These are phyloP conservation scores for Hanseniaspora sp. DNA, from an alignment of 1,139 yeast species.

Conservation along the genomic window DNA sequence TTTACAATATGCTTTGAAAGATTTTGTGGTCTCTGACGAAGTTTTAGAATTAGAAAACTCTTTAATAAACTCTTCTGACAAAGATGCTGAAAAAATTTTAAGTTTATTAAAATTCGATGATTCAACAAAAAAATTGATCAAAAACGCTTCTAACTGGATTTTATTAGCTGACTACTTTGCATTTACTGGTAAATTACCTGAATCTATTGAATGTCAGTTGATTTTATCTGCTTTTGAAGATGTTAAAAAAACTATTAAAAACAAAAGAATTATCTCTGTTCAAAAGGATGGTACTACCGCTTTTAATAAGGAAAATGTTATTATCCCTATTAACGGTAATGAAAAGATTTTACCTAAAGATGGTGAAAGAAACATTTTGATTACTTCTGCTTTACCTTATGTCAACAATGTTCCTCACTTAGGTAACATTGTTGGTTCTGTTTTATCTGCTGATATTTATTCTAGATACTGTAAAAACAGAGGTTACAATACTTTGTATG, in stretches of 20 bases:
- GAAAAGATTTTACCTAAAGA: conserved; percentile 47
- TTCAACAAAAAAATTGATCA: conserved; percentile 20
- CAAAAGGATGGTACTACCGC: conserved; percentile 45
- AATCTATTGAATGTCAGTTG: conserved; percentile 25
- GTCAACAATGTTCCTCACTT: conserved; percentile 97
- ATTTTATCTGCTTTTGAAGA: conserved; percentile 35
- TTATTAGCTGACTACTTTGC: conserved; percentile 31
- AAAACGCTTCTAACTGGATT: conserved; percentile 29
- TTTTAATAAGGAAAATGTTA: conserved; percentile 37
- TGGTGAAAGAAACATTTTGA: conserved; percentile 65
- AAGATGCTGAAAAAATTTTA: conserved; percentile 29
- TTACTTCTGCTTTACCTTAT: conserved; percentile 94
- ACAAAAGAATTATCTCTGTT: conserved; percentile 13
- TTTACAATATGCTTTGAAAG: conserved; percentile 53
- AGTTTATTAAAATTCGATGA: conserved; percentile 18
- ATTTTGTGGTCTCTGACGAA: conserved; percentile 32
- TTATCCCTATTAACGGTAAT: conserved; percentile 32
- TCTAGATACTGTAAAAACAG: conserved; percentile 83
- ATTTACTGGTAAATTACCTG: conserved; percentile 26
- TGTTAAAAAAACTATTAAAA: conserved; percentile 23
- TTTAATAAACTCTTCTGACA: conserved; percentile 22
- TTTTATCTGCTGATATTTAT: conserved; percentile 85
- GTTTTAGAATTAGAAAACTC: conserved; percentile 29
- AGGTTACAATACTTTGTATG: conserved; percentile 70
- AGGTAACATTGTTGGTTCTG: conserved; percentile 94